These are phyloP conservation scores for Volvariella volvacea DNA, from an alignment of 1,284 basidiomycete genomes.

Conservation along the genomic window DNA sequence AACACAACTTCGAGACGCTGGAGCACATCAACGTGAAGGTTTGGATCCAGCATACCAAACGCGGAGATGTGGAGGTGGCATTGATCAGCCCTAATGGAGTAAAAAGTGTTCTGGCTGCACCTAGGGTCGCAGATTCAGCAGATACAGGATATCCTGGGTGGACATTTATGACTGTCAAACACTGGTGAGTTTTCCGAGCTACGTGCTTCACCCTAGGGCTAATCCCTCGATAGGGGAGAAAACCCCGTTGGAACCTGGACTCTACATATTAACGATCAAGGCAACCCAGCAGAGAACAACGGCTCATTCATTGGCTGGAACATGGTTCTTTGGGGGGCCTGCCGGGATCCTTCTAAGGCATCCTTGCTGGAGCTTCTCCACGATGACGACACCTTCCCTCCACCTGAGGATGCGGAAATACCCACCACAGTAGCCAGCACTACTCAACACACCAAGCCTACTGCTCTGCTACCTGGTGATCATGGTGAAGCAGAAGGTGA, in stretches of 20 bases:
- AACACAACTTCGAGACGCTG: conserved; percentile 79
- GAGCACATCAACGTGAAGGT: conserved; percentile 94
- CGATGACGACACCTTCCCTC: conserved; percentile 51
- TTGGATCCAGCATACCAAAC: conserved; percentile 82
- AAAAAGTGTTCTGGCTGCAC: conserved; percentile 77
- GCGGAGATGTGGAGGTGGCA: conserved; percentile 94
- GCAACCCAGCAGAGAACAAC: conserved; percentile 42
- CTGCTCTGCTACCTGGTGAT: conserved; percentile 80
- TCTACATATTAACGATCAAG: conserved; percentile 78
- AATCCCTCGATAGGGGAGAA: conserved; percentile 71
- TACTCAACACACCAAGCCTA: conserved; percentile 79
- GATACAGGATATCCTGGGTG: conserved; percentile 82
- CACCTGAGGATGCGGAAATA: conserved; percentile 21
- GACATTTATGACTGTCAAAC: conserved; percentile 98
- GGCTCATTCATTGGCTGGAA: conserved; percentile 91
- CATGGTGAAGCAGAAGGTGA: conserved; percentile 72
- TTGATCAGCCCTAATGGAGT: conserved; percentile 83
- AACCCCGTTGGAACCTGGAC: conserved; percentile 92
- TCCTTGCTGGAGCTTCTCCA: conserved; percentile 60
- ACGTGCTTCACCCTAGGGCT: conserved; percentile 11
- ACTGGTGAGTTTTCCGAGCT: conserved; percentile 63
- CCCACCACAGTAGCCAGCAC: conserved; percentile 35
- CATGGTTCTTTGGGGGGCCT: conserved; percentile 91
- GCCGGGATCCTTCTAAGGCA: conserved; percentile 66
- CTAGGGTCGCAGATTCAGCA: conserved; percentile 65